A percentile compares a stretch with the other conserved stretches of the same genome.
Evolutionary conservation across 164 flowering plant genomes (phyloP).

Genomic region (Nelumbo lutea): DNA sequence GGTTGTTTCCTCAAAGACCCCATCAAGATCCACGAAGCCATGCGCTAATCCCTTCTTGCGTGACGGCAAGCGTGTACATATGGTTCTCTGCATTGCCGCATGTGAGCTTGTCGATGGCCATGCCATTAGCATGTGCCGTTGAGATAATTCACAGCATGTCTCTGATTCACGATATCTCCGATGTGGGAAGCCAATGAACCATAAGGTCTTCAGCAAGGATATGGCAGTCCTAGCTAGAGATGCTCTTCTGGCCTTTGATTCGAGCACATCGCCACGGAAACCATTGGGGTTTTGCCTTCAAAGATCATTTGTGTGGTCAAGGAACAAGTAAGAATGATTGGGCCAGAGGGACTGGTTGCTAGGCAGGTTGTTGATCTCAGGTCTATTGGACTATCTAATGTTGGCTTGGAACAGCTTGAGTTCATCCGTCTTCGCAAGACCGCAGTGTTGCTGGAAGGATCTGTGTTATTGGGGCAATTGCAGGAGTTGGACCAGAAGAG

Average conservation of each 20-base stretch:
- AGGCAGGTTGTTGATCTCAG: slow-evolving; percentile 68
- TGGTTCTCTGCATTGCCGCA: slow-evolving; percentile 62
- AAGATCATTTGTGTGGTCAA: slow-evolving; percentile 40
- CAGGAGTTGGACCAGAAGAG: slow-evolving; percentile 60
- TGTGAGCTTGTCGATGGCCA: slow-evolving; percentile 79
- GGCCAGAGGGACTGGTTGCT: slow-evolving; percentile 65
- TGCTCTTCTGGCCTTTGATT: slow-evolving; percentile 58
- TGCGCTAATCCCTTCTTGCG: slow-evolving; percentile 80
- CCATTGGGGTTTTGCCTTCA: slow-evolving; percentile 34
- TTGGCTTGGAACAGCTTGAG: slow-evolving; percentile 55
- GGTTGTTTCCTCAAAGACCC: slow-evolving; percentile 51
- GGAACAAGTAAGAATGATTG: slow-evolving; percentile 54
- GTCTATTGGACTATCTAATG: slow-evolving; percentile 47
- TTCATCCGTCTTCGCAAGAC: slow-evolving; percentile 72
- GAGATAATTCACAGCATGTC: slow-evolving; percentile 94
- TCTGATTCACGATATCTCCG: slow-evolving; percentile 67
- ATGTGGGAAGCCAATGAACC: slow-evolving; percentile 71
- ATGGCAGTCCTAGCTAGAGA: slow-evolving; percentile 74
- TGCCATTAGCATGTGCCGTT: slow-evolving; percentile 71
- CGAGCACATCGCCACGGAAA: slow-evolving; percentile 50
- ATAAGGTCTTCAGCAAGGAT: slow-evolving; percentile 63
- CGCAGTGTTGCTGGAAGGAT: slow-evolving; percentile 53
- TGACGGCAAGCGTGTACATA: slow-evolving; percentile 75
- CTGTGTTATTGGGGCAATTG: slow-evolving; percentile 71
- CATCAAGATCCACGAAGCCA: slow-evolving; percentile 58